Evolutionary conservation across 495 filamentous ascomycete genomes (phyloP), one percentile per base, ranked within the genome.

Genomic region (Trichoderma asperelloides): DNA sequence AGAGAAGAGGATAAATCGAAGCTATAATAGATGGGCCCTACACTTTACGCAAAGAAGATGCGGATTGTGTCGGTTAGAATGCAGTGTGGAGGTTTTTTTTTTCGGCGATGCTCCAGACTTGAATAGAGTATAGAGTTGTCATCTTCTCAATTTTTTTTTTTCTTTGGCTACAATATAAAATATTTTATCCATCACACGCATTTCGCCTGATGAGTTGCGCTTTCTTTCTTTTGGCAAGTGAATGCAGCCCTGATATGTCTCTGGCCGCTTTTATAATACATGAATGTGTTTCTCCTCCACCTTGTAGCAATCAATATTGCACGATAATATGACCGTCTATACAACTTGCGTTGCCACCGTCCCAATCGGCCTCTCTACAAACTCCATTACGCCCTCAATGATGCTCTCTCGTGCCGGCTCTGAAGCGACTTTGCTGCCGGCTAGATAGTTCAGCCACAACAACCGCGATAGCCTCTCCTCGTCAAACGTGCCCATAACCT

Each of bases 381-480:
- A 86, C 66, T 85, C 87, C 84, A 97, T 88, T 64, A 96, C 81
- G 0, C 95, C 95, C 47, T 96, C 89, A 5, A 96, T 89, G 66
- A 98, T 87, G 66, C 84, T 93, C 80, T 85, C 81, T 69, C 95
- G 83, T 33, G 92, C 90, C 7, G 83, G 83, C 70, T 96, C 92
- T 72, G 91, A 96, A 5, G 92, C 91, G 12, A 97, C 92, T 67
- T 86, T 91, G 77, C 88, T 89, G 9, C 93, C 96, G 23, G 86
- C 92, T 43, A 98, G 76, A 77, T 96, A 98, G 67, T 90, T 88
- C 74, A 96, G 77, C 95, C 94, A 98, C 23, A 98, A 80, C 67
- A 91, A 79, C 66, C 91, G 85, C 65, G 87, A 88, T 12, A 98
- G 79, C 65, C 93, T 80, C 81, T 93, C 89, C 74, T 98, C 95